Base-by-base conservation (phyloP, 73 alveolate genomes). In the Paramecium sonneborni region DNA sequence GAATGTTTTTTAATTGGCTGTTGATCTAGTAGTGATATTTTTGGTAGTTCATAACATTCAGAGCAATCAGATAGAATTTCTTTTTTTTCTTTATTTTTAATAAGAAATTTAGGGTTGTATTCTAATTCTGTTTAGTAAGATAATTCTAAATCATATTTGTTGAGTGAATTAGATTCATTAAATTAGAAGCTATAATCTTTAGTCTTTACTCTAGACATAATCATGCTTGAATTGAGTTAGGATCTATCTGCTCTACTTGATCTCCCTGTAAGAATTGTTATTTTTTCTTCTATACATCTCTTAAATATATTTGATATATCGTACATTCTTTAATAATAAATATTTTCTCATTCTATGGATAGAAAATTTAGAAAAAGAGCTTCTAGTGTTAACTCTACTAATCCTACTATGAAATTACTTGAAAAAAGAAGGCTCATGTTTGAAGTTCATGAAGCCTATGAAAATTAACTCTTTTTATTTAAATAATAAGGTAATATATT, bases 381-480 rank as follows among this genome's bases (percentile, higher is more conserved):
- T 4, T 20, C 57, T 38, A 35, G 57, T 35, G 38, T 20, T 15
- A 85, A 88, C 11, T 39, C 85, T 12, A 82, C 74, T 21, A 56
- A 88, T 88, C 94, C 94, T 23, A 91, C 91, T 14, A 72, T 88
- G 7, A 88, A 88, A 44, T 44, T 91, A 10, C 85, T 82, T 35
- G 95, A 91, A n/a, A 91, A 91, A 85, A 91, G 95, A 37, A 85
- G 95, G 34, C 15, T 37, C 26, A 91, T 91, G 95, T 91, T 84
- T 85, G 95, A 91, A 32, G 88, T 91, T 57, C 90, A 91, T 37
- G 95, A 91, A 46, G 92, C 95, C 12, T 85, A 67, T 56, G 95
- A 91, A 24, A 44, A 43, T 21, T 85, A 91, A 41, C 57, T 67
- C 18, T 43, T 52, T 30, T 52, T 84, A 85, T 91, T 91, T 76